phyloP scores from a whole-genome alignment of 331 rosid species.

The Quercus tomentella region DNA sequence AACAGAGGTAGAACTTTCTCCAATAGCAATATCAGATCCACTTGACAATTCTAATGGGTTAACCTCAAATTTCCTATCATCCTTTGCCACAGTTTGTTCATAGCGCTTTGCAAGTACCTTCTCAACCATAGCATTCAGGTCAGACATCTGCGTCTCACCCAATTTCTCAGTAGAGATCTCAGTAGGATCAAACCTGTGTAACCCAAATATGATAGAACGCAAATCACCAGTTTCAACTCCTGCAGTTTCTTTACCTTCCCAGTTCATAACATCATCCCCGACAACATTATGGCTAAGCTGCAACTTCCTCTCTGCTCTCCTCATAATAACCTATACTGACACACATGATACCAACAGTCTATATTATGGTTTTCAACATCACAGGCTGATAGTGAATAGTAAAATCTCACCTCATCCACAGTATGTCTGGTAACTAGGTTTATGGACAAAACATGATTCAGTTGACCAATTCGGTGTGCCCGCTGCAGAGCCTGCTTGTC shows the following conservation, averaged over 20 bases:
- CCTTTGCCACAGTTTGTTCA: constrained; percentile 31
- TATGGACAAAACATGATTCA: constrained; percentile 70
- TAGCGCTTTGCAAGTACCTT: constrained; percentile 60
- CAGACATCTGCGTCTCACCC: constrained; percentile 41
- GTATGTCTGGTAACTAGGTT: constrained; percentile 67
- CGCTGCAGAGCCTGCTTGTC: constrained; percentile 95
- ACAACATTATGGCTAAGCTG: constrained; percentile 76
- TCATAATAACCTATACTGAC: constrained; percentile 70
- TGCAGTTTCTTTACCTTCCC: constrained; percentile 38
- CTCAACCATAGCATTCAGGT: constrained; percentile 64
- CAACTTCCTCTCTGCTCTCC: constrained; percentile 87
- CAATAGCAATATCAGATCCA: constrained; percentile 30
- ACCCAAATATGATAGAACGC: constrained; percentile 79
- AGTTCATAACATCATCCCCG: constrained; percentile 53
- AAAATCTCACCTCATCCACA: constrained; percentile 77
- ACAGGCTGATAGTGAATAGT: not conserved
- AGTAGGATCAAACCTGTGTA: constrained; percentile 58
- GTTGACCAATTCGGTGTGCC: constrained; percentile 93
- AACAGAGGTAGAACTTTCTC: constrained; percentile 35
- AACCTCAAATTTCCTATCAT: constrained; percentile 68
- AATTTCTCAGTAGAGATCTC: constrained; percentile 36
- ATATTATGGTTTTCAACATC: not conserved
- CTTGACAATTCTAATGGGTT: constrained; percentile 43
- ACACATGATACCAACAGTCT: constrained; percentile 19
- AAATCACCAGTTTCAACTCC: constrained; percentile 60